Conservation (phyloP, 768 basidiomycete species). For the Serpula lacrymans region DNA sequence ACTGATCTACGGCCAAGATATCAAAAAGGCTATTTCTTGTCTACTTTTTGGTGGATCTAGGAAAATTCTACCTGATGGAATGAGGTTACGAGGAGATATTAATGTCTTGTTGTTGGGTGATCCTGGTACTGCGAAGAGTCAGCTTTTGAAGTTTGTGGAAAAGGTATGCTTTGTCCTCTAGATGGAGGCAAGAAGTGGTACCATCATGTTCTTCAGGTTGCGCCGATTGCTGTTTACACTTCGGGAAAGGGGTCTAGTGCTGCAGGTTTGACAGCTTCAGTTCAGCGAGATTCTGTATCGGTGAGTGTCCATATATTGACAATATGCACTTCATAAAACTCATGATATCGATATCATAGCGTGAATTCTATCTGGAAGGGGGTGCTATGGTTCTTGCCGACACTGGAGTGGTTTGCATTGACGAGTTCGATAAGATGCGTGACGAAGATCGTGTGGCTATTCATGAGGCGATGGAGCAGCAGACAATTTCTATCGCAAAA, state of each 20-base stretch:
- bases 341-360: slow-evolving; percentile 40
- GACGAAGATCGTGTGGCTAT: slow-evolving; percentile 99
- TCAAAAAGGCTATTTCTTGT: slow-evolving; percentile 96
- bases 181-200: background rate
- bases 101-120: slow-evolving; percentile 96
- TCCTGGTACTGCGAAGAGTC: slow-evolving; percentile 97
- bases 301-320: slow-evolving; percentile 44
- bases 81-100: slow-evolving; percentile 95
- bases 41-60: slow-evolving; percentile 97
- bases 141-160: slow-evolving; percentile 97
- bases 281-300: slow-evolving; percentile 89
- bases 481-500: slow-evolving; percentile 98
- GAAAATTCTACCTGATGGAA: slow-evolving; percentile 95
- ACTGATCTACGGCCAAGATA: slow-evolving; percentile 55
- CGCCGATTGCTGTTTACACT: slow-evolving; percentile 97
- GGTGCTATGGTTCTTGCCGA: slow-evolving; percentile 99
- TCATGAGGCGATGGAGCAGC: slow-evolving; percentile 99
- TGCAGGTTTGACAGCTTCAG: slow-evolving; percentile 96
- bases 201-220: slow-evolving; percentile 52
- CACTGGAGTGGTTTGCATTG: slow-evolving; percentile 97
- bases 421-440: slow-evolving; percentile 99
- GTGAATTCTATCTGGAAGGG: slow-evolving; percentile 98
- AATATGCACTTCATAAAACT: background rate
- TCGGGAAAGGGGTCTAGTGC: slow-evolving; percentile 98
- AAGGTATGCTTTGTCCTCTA: slow-evolving; percentile 56